These are phyloP conservation scores for Vinca minor DNA, from an alignment of 257 asterid genomes.

Conservation along the genomic window DNA sequence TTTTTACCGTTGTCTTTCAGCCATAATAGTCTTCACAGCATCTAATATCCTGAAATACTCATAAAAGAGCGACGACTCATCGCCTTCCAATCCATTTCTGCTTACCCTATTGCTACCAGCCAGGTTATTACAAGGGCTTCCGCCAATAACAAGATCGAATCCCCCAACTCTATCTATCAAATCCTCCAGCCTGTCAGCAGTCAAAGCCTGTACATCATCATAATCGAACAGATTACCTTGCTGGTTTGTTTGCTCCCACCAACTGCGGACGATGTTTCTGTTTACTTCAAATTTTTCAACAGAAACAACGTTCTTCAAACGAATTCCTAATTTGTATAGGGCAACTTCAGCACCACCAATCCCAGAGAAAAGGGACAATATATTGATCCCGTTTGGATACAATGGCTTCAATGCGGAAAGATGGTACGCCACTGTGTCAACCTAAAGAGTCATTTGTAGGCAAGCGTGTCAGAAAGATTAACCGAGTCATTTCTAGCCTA, in stretches of 20 bases:
- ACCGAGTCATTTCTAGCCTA: background rate
- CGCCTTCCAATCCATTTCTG: slow-evolving; percentile 73
- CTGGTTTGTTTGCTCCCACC: slow-evolving; percentile 95
- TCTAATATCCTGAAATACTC: slow-evolving; percentile 53
- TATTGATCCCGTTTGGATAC: slow-evolving; percentile 58
- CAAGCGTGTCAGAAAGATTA: too few relatives aligned
- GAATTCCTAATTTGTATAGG: slow-evolving; percentile 70
- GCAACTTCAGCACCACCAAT: slow-evolving; percentile 97
- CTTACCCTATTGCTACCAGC: slow-evolving; percentile 74
- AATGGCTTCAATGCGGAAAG: slow-evolving; percentile 61
- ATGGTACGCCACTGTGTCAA: slow-evolving; percentile 87
- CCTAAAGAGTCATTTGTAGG: slow-evolving; percentile 28
- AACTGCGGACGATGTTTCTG: slow-evolving; percentile 56
- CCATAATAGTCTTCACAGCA: slow-evolving; percentile 27
- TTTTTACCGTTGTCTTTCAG: background rate
- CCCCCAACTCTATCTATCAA: slow-evolving; percentile 23
- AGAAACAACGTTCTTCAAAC: slow-evolving; percentile 51
- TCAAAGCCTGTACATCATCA: slow-evolving; percentile 47
- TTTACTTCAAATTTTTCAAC: slow-evolving; percentile 64
- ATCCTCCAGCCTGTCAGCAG: slow-evolving; percentile 30
- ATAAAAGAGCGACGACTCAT: slow-evolving; percentile 51
- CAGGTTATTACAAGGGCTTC: slow-evolving; percentile 75
- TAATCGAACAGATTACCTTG: slow-evolving; percentile 42
- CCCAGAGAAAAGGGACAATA: slow-evolving; percentile 79
- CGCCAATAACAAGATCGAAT: slow-evolving; percentile 46